Conservation (phyloP, 1,139 yeast genomes). For the Nakaseomyces uthaithaninus region DNA sequence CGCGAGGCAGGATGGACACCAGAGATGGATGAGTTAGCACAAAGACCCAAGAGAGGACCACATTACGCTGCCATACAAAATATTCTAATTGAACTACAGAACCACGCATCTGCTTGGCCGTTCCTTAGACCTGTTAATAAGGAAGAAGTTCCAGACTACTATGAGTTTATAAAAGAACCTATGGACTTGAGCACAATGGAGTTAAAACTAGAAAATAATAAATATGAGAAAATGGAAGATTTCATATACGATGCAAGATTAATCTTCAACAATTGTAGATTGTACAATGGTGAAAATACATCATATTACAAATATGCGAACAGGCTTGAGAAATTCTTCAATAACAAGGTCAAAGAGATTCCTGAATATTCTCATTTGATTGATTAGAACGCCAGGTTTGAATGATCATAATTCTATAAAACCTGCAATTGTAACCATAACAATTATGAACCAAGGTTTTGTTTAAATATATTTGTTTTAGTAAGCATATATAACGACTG, state of each 20-base stretch:
- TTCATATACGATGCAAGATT: conserved; percentile 82
- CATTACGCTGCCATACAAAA: conserved; percentile 93
- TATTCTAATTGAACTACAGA: conserved; percentile 75
- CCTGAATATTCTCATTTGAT: conserved; percentile 37
- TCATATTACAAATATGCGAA: conserved; percentile 89
- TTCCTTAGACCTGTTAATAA: conserved; percentile 86
- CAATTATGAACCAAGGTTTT: too few species aligned
- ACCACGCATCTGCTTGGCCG: conserved; percentile 99
- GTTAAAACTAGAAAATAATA: conserved; percentile 81
- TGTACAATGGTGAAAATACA: conserved; percentile 82
- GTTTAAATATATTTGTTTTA: too few species aligned
- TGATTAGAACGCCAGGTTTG: conserved; percentile 17
- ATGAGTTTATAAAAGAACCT: conserved; percentile 95
- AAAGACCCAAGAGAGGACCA: conserved; percentile 89
- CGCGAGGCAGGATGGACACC: conserved; percentile 96
- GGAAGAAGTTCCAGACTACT: conserved; percentile 94
- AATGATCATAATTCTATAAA: not conserved
- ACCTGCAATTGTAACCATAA: too few species aligned
- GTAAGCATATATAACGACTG: too few species aligned
- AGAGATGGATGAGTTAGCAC: conserved; percentile 95
- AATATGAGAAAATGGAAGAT: conserved; percentile 83
- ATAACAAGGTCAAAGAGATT: conserved; percentile 67
- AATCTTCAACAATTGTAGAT: conserved; percentile 82
- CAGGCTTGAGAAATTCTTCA: conserved; percentile 82
- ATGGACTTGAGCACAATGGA: conserved; percentile 98